Percentiles rank a stretch among this genome's conserved stretches.
These are phyloP conservation scores for Beauveria medogensis DNA, from an alignment of 2,329 filamentous ascomycete genomes.

Conservation along the genomic window DNA sequence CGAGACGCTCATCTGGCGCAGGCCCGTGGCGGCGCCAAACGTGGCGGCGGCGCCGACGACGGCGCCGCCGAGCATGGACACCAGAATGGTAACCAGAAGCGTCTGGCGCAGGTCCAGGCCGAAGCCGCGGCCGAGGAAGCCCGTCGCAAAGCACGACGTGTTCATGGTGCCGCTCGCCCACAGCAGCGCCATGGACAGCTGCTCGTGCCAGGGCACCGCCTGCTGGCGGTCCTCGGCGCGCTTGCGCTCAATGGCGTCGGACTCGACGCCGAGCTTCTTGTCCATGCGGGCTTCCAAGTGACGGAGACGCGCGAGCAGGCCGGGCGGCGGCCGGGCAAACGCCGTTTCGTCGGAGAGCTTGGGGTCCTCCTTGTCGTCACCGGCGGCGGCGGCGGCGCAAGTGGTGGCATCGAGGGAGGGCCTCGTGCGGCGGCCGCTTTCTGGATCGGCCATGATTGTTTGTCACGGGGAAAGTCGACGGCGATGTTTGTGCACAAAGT, in stretches of 20 bases:
- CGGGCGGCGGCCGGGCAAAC: constrained; percentile 7
- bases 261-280: constrained; percentile 39
- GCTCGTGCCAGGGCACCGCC: constrained; percentile 27
- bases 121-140: constrained; percentile 42
- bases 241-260: constrained; percentile 37
- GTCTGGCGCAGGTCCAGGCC: constrained; percentile 36
- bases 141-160: constrained; percentile 41
- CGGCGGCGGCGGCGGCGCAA: background rate
- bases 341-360: background rate
- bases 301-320: constrained; percentile 29
- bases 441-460: background rate
- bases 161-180: constrained; percentile 46
- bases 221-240: constrained; percentile 31
- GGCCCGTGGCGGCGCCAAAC: constrained; percentile 39
- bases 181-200: constrained; percentile 41
- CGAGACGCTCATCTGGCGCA: constrained; percentile 42
- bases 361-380: background rate
- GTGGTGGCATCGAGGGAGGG: background rate
- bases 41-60: constrained; percentile 40
- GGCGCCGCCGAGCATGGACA: constrained; percentile 30
- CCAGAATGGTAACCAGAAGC: constrained; percentile 37
- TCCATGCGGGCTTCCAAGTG: constrained; percentile 36
- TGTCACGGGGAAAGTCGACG: too few species aligned
- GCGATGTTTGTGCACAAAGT: background rate
- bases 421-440: background rate